Conservation (phyloP, 208 protist genomes). For the Giardia muris region DNA sequence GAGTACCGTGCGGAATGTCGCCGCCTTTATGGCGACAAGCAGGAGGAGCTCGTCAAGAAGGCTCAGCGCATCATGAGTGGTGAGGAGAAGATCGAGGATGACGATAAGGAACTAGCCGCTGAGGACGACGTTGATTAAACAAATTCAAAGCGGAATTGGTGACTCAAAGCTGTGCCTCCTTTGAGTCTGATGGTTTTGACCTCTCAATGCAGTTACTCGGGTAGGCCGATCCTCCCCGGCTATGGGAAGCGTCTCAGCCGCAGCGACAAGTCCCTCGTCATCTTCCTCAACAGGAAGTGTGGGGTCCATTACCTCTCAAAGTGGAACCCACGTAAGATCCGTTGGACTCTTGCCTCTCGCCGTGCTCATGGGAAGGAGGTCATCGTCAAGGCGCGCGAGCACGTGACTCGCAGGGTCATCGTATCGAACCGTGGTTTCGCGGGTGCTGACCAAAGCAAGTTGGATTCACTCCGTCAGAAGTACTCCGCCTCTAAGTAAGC, state of each 20-base stretch:
- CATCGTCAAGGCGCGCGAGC: neutral
- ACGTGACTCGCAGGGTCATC: neutral
- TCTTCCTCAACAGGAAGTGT: slow-evolving; percentile 28
- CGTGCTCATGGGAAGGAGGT: slow-evolving; percentile 24
- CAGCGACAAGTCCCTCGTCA: neutral
- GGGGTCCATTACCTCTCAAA: neutral
- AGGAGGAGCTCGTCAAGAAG: neutral
- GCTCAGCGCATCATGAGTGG: neutral
- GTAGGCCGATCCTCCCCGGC: slow-evolving; percentile 14
- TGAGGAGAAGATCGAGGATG: neutral
- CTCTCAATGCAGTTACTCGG: slow-evolving; percentile 30
- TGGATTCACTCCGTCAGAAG: slow-evolving; percentile 5
- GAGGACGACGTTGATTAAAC: neutral
- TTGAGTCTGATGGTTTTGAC: slow-evolving; percentile 12
- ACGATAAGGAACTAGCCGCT: neutral
- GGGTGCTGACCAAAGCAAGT: neutral
- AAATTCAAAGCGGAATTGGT: neutral
- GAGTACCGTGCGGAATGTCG: neutral
- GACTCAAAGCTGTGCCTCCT: neutral
- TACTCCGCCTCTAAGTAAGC: neutral
- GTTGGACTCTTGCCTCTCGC: slow-evolving; percentile 28
- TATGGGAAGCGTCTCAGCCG: slow-evolving; percentile 10
- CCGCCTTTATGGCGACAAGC: neutral
- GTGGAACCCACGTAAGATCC: slow-evolving; percentile 29
- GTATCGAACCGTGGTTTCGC: neutral